A percentile compares a stretch with the other conserved stretches of the same genome.
Evolutionary conservation across 306 rosid genomes (phyloP).

Genomic region (Comarum palustre): DNA sequence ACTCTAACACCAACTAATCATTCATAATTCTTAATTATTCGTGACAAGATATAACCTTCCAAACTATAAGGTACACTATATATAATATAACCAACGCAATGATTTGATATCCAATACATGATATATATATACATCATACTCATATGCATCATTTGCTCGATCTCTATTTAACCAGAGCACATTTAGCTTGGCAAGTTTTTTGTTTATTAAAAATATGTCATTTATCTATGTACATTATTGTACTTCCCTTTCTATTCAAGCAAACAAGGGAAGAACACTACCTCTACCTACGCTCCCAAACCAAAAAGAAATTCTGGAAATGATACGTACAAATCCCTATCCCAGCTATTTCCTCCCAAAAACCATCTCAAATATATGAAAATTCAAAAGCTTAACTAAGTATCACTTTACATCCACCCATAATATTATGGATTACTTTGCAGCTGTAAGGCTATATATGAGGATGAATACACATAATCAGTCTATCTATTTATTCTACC

Average conservation of each 20-base stretch:
- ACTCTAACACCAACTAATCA: not conserved
- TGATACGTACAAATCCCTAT: too few species aligned
- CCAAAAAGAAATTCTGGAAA: too few species aligned
- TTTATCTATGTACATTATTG: too few species aligned
- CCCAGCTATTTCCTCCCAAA: not conserved
- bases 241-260: too few species aligned
- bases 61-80: not conserved
- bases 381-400: not conserved
- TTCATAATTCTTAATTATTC: not conserved
- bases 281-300: too few species aligned
- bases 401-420: slow-evolving; percentile 9
- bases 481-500: not conserved
- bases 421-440: not conserved
- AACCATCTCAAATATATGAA: not conserved
- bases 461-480: not conserved
- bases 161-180: not conserved
- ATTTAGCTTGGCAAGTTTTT: not conserved
- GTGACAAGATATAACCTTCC: not conserved
- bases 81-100: not conserved
- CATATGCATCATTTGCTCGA: not conserved
- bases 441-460: slow-evolving; percentile 22
- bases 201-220: too few species aligned
- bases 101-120: not conserved
- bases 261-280: too few species aligned
- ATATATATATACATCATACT: not conserved